Conservation (phyloP, 2,329 filamentous ascomycete species). For the Colletotrichum chlorophyti region DNA sequence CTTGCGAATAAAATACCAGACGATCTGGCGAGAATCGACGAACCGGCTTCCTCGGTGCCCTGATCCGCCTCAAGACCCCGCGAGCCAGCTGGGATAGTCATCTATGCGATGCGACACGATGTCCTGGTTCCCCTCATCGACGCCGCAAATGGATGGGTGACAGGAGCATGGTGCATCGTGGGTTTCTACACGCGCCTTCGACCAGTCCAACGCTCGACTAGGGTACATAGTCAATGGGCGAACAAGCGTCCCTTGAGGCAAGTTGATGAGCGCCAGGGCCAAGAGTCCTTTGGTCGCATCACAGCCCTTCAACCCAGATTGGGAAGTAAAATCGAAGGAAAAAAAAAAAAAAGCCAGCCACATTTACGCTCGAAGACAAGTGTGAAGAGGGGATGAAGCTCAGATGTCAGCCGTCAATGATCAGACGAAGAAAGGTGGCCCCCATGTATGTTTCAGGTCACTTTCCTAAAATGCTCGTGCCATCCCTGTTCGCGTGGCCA, state of each 20-base stretch:
- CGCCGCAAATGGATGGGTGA: slow-evolving; percentile 9
- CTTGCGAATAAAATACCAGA: slow-evolving; percentile 8
- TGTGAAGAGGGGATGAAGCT: slow-evolving; percentile 4
- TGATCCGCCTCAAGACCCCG: slow-evolving; percentile 1
- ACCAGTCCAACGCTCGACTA: slow-evolving; percentile 2
- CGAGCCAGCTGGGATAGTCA: slow-evolving; percentile 19
- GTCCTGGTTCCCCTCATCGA: slow-evolving; percentile 6
- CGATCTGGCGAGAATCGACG: slow-evolving; percentile 22
- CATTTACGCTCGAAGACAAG: too few relatives aligned
- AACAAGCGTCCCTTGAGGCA: slow-evolving; percentile 26
- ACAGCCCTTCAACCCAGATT: not conserved
- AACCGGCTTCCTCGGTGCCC: slow-evolving; percentile 14
- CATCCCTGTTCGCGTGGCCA: slow-evolving; percentile 25
- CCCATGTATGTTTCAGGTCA: slow-evolving; percentile 29
- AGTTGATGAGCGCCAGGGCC: slow-evolving; percentile 16
- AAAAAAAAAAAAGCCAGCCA: not conserved
- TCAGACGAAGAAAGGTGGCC: slow-evolving; percentile 23
- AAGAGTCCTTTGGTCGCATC: not conserved
- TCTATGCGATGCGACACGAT: slow-evolving; percentile 21
- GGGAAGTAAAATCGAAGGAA: not conserved
- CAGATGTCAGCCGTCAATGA: slow-evolving; percentile 27
- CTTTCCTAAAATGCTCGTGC: slow-evolving; percentile 20
- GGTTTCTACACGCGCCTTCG: slow-evolving; percentile 11
- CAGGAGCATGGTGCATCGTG: slow-evolving; percentile 20
- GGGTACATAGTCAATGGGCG: slow-evolving; percentile 6